Base-by-base conservation (phyloP, 768 basidiomycete species). In the Agrocybe pediades region DNA sequence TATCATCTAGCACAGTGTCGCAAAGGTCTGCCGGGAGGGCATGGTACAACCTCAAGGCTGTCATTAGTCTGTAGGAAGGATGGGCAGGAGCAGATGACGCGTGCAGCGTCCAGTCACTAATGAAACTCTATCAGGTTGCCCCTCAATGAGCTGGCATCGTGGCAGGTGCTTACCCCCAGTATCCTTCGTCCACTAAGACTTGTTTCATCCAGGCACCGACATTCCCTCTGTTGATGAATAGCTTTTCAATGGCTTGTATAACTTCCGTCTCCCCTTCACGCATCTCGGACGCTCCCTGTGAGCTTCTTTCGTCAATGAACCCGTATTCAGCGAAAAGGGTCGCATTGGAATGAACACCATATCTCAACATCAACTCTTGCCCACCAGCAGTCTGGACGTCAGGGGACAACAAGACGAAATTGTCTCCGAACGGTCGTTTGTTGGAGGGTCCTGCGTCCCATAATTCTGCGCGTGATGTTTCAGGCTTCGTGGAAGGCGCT, bases 301-400 rank as follows among this genome's bases (percentile, higher is more conserved):
- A 8, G 68, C 59, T 15, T 73, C 59, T 15, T 57, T 36, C 24
- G 58, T 80, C 78, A 26, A 89, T 79, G 66, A 98, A 98, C 0
- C 95, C 96, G 68, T 98, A 98, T 67, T 98, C 96, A 19, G 85
- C 78, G 65, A 95, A 89, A 20, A 98, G 68, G 2, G 80, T 86
- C 39, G 80, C 77, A 58, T 94, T 95, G 21, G 85, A 71, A 68
- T 96, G 95, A 6, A 73, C 65, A 0, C 94, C 95, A 61, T 98
- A 98, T 46, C 80, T 81, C 53, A 98, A 75, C 40, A 80, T 81
- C 2, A 97, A 68, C 63, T 98, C 90, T 24, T 88, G 79, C 15
- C 81, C 84, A 42, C 71, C 57, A 24, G 65, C 52, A 19, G 87
- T 69, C 0, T 67, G 65, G 3, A 58, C 54, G 21, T 76, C 66